These are phyloP conservation scores for Trebouxiophyceae sp. DNA, from an alignment of 163 green algal genomes.

Conservation along the genomic window DNA sequence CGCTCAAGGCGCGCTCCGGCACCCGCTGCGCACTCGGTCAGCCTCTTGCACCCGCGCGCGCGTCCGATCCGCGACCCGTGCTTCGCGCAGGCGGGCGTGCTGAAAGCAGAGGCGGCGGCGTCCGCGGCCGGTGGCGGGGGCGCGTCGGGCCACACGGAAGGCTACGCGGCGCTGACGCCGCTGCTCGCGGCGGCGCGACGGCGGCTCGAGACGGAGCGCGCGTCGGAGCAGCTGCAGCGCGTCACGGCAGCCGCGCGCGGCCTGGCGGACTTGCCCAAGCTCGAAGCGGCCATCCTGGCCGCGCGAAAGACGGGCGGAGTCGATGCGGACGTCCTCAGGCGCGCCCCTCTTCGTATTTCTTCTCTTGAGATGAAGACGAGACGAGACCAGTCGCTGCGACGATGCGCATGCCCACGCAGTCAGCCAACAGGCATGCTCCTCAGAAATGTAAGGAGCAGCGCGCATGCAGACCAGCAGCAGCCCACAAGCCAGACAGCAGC, in stretches of 20 bases:
- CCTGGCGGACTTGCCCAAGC: slow-evolving; percentile 51
- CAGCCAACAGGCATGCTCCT: background rate
- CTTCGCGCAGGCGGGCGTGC: slow-evolving; percentile 24
- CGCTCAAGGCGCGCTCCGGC: slow-evolving; percentile 47
- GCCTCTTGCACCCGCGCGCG: no score
- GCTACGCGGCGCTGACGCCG: slow-evolving; percentile 15
- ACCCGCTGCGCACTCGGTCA: no score
- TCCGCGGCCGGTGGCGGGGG: slow-evolving; percentile 8
- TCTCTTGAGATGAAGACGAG: background rate
- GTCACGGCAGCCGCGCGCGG: slow-evolving; percentile 31
- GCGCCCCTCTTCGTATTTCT: background rate
- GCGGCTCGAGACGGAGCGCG: slow-evolving; percentile 57
- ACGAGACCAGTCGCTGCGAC: background rate
- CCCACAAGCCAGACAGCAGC: no score
- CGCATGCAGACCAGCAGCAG: no score
- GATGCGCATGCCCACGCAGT: background rate
- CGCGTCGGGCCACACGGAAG: slow-evolving; percentile 15
- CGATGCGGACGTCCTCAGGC: background rate
- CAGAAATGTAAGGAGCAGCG: background rate
- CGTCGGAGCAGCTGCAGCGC: slow-evolving; percentile 45
- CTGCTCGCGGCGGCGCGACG: slow-evolving; percentile 31
- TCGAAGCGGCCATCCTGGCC: slow-evolving; percentile 69
- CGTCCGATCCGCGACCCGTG: no score
- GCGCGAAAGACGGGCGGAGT: slow-evolving; percentile 35
- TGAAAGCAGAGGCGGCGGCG: slow-evolving; percentile 40